These are phyloP conservation scores for Leishmania mexicana DNA, from an alignment of 208 protist species.

Conservation along the genomic window DNA sequence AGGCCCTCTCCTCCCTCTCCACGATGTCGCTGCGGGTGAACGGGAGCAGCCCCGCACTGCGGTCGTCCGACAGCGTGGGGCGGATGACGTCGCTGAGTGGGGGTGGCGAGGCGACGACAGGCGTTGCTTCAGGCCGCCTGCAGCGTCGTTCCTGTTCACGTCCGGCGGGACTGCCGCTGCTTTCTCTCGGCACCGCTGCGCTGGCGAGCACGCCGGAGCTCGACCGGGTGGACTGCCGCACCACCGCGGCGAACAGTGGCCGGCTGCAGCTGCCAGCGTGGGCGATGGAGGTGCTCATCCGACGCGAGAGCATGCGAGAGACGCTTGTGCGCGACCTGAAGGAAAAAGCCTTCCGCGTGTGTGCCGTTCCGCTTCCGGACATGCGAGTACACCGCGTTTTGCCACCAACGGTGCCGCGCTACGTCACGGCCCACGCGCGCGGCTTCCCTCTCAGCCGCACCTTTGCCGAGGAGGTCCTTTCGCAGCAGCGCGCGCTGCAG, in stretches of 20 bases:
- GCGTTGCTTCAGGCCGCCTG: background rate
- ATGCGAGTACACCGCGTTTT: slow-evolving; percentile 66
- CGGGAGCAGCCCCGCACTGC: slow-evolving; percentile 17
- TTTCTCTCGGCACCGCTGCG: slow-evolving; percentile 8
- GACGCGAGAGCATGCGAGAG: slow-evolving; percentile 58
- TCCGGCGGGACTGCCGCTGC: slow-evolving; percentile 5
- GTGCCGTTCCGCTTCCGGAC: slow-evolving; percentile 69
- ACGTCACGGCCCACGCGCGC: slow-evolving; percentile 58
- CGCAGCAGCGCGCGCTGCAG: slow-evolving; percentile 56
- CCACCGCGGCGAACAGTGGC: background rate
- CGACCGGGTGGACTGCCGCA: slow-evolving; percentile 14
- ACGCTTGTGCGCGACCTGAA: slow-evolving; percentile 56
- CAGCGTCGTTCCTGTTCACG: slow-evolving; percentile 6
- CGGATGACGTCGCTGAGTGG: slow-evolving; percentile 7
- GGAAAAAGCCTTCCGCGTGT: slow-evolving; percentile 47
- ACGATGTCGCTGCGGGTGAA: slow-evolving; percentile 20
- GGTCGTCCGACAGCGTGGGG: slow-evolving; percentile 2
- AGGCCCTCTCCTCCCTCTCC: slow-evolving; percentile 10
- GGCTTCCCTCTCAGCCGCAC: slow-evolving; percentile 54
- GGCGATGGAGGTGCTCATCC: slow-evolving; percentile 42
- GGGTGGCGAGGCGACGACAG: slow-evolving; percentile 1
- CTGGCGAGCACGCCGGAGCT: slow-evolving; percentile 21
- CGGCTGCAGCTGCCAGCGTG: slow-evolving; percentile 27
- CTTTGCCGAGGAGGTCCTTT: slow-evolving; percentile 69
- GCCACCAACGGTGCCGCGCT: slow-evolving; percentile 59